Base-by-base conservation (phyloP, 2,329 filamentous ascomycete species). In the Tolypocladium paradoxum region DNA sequence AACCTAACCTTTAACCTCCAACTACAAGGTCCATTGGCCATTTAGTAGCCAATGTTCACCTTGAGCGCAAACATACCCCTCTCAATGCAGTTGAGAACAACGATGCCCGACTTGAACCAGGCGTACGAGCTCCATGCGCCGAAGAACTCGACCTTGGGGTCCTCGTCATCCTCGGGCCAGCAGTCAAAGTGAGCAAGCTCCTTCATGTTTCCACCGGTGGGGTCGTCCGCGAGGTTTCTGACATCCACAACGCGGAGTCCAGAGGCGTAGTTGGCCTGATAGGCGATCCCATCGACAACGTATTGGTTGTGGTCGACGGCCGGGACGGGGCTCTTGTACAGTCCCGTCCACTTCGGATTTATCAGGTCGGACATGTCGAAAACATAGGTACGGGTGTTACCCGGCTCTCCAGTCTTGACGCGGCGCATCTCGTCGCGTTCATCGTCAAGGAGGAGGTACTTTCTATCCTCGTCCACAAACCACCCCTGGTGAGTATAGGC, bases 401-500 rank as follows among this genome's bases (percentile, higher is more conserved):
- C n/a, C n/a, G n/a, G n/a, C n/a, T n/a, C n/a, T n/a, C n/a, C n/a
- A n/a, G n/a, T n/a, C n/a, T n/a, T n/a, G n/a, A n/a, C n/a, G n/a
- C n/a, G n/a, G n/a, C n/a, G n/a, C 31, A 65, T 57, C 62, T 79
- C 76, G 59, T 79, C 75, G 49, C 72, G 68, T 58, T 78, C 75
- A 57, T 77, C 75, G 59, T 77, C 74, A 12, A 77, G 65, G 16
- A 77, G 67, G 50, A 60, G 64, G 56, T 72, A 72, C 40, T 71
- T 64, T 62, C 62, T 71, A 49, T 68, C 61, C 14, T 64, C 61
- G 60, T 76, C 69, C 45, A 76, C 68, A 9, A 79, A 66, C 66
- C 73, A 75, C 49, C 78, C 78, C 60, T 81, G 78, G 61, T 82
- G 78, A n/a, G n/a, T n/a, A n/a, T n/a, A n/a, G n/a, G n/a, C n/a